phyloP scores from a whole-genome alignment of 441 rosid species.

The Adansonia gregorii region DNA sequence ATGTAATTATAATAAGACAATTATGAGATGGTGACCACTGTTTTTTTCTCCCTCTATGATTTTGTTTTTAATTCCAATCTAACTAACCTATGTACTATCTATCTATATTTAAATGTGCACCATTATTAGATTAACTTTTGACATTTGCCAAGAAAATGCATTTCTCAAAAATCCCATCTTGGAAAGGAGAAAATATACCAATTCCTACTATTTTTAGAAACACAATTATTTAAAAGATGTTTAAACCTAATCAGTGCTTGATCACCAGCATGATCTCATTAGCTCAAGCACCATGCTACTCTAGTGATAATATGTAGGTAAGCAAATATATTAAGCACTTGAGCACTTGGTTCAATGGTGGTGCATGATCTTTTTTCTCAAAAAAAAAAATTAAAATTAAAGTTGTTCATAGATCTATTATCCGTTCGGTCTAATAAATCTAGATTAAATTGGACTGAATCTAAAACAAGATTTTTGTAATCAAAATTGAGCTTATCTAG shows the following conservation, averaged over 20 bases:
- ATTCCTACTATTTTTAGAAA: not conserved
- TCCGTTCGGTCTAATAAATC: too few relatives aligned
- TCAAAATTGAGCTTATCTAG: too few relatives aligned
- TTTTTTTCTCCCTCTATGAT: not conserved
- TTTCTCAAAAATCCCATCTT: not conserved
- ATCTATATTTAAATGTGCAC: not conserved
- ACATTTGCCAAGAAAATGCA: not conserved
- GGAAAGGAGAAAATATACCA: not conserved
- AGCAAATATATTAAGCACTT: not conserved
- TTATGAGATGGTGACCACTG: conserved; percentile 17
- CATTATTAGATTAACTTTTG: not conserved
- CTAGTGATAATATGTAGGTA: not conserved
- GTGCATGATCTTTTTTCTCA: too few relatives aligned
- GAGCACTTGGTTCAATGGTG: too few relatives aligned
- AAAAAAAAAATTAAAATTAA: too few relatives aligned
- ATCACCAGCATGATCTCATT: not conserved
- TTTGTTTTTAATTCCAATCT: conserved; percentile 11
- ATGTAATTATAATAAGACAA: not conserved
- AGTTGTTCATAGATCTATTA: too few relatives aligned
- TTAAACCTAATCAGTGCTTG: not conserved
- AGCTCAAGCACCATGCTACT: not conserved
- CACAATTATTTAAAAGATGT: not conserved
- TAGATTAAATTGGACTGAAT: too few relatives aligned
- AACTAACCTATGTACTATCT: conserved; percentile 21
- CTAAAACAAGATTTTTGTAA: too few relatives aligned